Base-by-base conservation (phyloP, 208 protist genomes). In the Crithidia mellificae region DNA sequence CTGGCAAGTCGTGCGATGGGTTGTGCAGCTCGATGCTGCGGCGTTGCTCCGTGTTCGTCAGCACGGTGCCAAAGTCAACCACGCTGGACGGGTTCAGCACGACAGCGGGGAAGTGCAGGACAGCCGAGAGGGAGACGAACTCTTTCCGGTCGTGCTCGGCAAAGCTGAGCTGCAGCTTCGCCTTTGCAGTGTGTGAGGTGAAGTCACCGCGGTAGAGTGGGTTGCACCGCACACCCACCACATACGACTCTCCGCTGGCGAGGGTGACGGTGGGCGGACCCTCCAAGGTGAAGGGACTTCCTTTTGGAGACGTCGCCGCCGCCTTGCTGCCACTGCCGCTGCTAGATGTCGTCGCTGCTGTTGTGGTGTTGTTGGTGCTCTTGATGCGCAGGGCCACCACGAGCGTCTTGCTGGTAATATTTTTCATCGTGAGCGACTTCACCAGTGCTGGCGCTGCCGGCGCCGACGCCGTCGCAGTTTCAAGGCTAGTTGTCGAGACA, bases 41-140 rank as follows among this genome's bases (percentile, higher is more conserved):
- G 9, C 83, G 77, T 64, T 80, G 72, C 65, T 97, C 88, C 9
- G 94, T 97, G 65, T 98, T 87, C 51, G 88, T 87, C 50, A 99
- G 68, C 50, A 98, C 83, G 43, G 84, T 88, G 17, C 97, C 97
- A 81, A 98, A 98, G 63, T 98, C 91, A 44, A 98, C 27, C 24
- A 36, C 50, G 24, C 55, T 50, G 17, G 70, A 34, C 0, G 87
- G 88, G 30, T 88, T 82, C 38, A 98, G 63, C 27, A 43, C 55
- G 12, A 99, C 54, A 62, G 86, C 91, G 2, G 98, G 98, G 68
- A 98, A 98, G 52, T 59, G 57, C 47, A 98, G 74, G 17, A 78
- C 68, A 11, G 82, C 98, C 1, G 64, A 25, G 7, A 99, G 74
- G n/a, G 54, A 62, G 7, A 99, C 67, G 49, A 29, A 72, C 74